phyloP scores from a whole-genome alignment of 805 yeast species.

The Monosporozyma siamensis region DNA sequence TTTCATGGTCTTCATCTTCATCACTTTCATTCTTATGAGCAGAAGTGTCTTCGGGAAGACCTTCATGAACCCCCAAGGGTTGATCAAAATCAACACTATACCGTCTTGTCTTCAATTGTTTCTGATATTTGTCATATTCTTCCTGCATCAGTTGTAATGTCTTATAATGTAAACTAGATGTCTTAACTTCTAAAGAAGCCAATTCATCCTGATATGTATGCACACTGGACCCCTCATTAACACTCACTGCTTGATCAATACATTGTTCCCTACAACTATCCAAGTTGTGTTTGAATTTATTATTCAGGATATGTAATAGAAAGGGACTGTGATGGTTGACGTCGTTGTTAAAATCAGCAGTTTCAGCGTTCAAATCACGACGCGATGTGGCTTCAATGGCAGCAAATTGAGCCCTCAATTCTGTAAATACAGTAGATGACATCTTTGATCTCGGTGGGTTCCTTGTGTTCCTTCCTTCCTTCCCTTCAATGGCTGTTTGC shows the following conservation, averaged over 20 bases:
- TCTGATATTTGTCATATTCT: constrained; percentile 14
- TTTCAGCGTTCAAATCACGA: neutral
- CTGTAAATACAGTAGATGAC: neutral
- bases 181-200: neutral
- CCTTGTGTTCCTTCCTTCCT: neutral
- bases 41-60: neutral
- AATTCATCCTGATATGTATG: neutral
- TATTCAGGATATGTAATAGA: constrained; percentile 1
- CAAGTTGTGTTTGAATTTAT: constrained; percentile 1
- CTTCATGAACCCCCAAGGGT: constrained; percentile 2
- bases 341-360: neutral
- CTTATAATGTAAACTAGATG: neutral
- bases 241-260: neutral
- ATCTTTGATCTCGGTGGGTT: neutral
- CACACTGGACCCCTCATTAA: neutral
- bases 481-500: no score
- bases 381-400: neutral
- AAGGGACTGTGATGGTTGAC: neutral
- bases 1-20: constrained; percentile 21
- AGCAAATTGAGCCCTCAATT: neutral
- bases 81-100: constrained; percentile 28
- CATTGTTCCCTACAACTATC: neutral
- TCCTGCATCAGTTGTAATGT: constrained; percentile 1
- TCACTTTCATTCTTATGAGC: neutral
- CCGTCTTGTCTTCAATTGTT: constrained; percentile 14